These are phyloP conservation scores for Chaetomium sp. DNA, from an alignment of 2,329 filamentous ascomycete species.

Conservation along the genomic window DNA sequence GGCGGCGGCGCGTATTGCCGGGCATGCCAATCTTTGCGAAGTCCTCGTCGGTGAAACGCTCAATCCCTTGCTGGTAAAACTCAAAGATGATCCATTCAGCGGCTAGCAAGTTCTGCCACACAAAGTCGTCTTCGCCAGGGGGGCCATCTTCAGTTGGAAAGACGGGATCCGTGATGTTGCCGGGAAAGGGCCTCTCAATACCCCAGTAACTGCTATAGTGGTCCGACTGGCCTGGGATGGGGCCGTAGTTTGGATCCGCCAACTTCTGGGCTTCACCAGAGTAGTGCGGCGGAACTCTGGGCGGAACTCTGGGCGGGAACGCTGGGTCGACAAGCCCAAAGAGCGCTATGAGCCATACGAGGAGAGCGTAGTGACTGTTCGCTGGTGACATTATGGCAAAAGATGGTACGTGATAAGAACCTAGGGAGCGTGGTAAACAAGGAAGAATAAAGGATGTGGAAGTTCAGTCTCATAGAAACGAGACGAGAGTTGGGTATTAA, in stretches of 20 bases:
- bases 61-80: conserved; percentile 33
- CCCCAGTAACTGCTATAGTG: conserved; percentile 32
- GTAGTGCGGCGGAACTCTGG: conserved; percentile 15
- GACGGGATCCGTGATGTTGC: conserved; percentile 32
- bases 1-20: conserved; percentile 24
- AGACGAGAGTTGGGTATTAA: not conserved
- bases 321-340: conserved; percentile 5
- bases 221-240: conserved; percentile 32
- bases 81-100: conserved; percentile 35
- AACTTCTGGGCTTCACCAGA: conserved; percentile 28
- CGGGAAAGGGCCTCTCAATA: conserved; percentile 30
- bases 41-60: conserved; percentile 27
- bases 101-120: conserved; percentile 33
- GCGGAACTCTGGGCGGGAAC: not conserved
- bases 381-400: conserved; percentile 9
- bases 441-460: not conserved
- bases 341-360: conserved; percentile 4
- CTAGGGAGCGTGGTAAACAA: not conserved
- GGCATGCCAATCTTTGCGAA: conserved; percentile 28
- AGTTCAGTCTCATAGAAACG: not conserved
- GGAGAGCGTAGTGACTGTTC: not conserved
- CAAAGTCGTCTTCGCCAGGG: conserved; percentile 28
- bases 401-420: too few relatives aligned
- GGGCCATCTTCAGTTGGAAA: conserved; percentile 28
- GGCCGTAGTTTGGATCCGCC: conserved; percentile 30